Percentiles rank a stretch among this genome's conserved stretches.
Conservation (phyloP, 1,284 basidiomycete species). For the Trichosporon coremiiforme region DNA sequence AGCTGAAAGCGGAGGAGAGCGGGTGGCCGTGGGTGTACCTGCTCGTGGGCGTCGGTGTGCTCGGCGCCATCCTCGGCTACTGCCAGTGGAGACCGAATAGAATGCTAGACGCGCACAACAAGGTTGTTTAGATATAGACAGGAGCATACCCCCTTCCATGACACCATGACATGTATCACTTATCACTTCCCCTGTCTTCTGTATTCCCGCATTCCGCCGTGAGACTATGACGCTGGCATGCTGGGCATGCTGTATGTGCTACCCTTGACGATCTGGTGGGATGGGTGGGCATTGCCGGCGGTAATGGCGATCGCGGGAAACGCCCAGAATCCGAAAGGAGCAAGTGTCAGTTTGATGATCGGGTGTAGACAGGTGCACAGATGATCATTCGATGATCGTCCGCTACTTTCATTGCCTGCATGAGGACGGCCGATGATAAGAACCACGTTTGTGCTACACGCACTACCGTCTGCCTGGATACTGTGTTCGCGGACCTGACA, state of each 20-base stretch:
- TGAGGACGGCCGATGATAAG: not conserved
- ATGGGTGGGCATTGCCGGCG: not conserved
- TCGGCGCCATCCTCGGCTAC: slow-evolving; percentile 10
- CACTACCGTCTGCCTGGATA: not conserved
- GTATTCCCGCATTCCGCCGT: not conserved
- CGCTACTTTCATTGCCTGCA: not conserved
- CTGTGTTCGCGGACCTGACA: no score
- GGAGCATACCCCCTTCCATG: not conserved
- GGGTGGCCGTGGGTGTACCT: slow-evolving; percentile 8
- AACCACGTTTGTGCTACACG: not conserved
- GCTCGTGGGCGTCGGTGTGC: not conserved
- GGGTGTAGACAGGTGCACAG: not conserved
- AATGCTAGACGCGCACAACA: slow-evolving; percentile 10
- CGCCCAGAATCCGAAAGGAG: slow-evolving; percentile 5
- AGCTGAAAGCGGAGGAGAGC: not conserved
- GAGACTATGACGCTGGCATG: not conserved
- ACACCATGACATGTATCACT: slow-evolving; percentile 3
- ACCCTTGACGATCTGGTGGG: not conserved
- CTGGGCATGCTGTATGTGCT: not conserved
- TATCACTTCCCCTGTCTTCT: not conserved
- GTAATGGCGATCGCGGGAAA: not conserved
- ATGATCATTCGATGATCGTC: not conserved
- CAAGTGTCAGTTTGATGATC: not conserved
- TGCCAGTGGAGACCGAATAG: slow-evolving; percentile 13
- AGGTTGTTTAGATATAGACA: slow-evolving; percentile 17